Base-by-base conservation (phyloP, 2,329 filamentous ascomycete genomes). In the Cercospora zeina region DNA sequence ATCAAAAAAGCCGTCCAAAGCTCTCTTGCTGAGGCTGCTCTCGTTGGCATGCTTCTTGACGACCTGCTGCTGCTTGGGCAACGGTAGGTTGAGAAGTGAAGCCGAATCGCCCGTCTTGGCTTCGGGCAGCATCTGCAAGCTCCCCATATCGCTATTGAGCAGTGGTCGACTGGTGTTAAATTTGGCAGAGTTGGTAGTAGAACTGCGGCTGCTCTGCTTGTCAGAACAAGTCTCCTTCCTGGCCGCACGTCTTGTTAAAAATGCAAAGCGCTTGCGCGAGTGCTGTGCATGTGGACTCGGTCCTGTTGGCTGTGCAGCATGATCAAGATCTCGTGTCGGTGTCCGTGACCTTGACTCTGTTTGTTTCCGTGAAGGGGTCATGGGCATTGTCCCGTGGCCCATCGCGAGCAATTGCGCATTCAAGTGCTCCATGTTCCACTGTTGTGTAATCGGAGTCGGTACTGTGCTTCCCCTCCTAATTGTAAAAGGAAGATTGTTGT, bases 1-100 rank as follows among this genome's bases (percentile, higher is more conserved):
- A 10, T 27, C 6, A 4, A 63, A 49, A 45, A 63, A 49, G 14
- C 31, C 2, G 2, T 63, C 57, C n/a, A 59, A 24, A 4, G 54
- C 16, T 45, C 21, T 59, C 3, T 45, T 60, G 24, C 10, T 50
- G 30, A 63, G 58, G 2, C 39, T 9, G 4, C 7, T 34, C 10
- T 39, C 24, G 31, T 51, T 51, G 30, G 31, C 49, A 34, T 27
- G 14, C 19, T 47, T 14, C n/a, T 16, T 19, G 2, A 8, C 31
- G 27, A 13, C 27, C 14, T 9, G 16, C 6, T 51, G 47, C 24
- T 51, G 47, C 14, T 51, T n/a, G 13, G 24, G 47, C 10, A 11
- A 24, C 10, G 34, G 13, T 2, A 33, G 2, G 31, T 5, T 4
- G 16, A 31, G n/a, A 16, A n/a, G 39, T n/a, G 39, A 9, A 24